These are phyloP conservation scores for Asterophora parasitica DNA, from an alignment of 768 basidiomycete genomes.

Conservation along the genomic window DNA sequence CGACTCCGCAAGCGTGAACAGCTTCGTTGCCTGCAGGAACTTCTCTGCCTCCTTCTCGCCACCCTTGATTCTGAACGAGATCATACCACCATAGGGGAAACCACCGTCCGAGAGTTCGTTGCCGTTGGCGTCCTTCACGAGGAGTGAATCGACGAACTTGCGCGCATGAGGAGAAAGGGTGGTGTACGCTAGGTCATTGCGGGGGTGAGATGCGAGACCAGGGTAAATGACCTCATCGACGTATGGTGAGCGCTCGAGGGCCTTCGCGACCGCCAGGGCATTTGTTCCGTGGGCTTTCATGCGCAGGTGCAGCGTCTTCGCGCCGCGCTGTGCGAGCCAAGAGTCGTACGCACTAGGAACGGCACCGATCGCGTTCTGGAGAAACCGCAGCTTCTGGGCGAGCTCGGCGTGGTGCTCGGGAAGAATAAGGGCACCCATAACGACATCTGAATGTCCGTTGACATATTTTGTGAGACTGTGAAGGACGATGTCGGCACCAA, in stretches of 20 bases:
- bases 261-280: constrained; percentile 69
- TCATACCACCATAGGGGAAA: constrained; percentile 90
- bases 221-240: constrained; percentile 89
- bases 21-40: constrained; percentile 59
- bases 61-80: constrained; percentile 71
- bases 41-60: constrained; percentile 50
- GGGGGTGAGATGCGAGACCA: constrained; percentile 64
- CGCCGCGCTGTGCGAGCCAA: constrained; percentile 86
- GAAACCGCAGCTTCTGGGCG: constrained; percentile 63
- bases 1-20: constrained; percentile 84
- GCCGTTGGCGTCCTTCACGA: constrained; percentile 15
- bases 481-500: constrained; percentile 79
- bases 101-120: constrained; percentile 39
- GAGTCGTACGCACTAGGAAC: constrained; percentile 83
- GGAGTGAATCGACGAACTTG: constrained; percentile 47
- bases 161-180: constrained; percentile 67
- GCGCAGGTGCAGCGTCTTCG: constrained; percentile 86
- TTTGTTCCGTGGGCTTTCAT: constrained; percentile 85
- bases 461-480: constrained; percentile 89
- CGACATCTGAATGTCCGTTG: constrained; percentile 90
- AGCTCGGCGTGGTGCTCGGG: constrained; percentile 48
- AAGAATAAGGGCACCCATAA: constrained; percentile 82
- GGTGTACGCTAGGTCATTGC: constrained; percentile 57
- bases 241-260: constrained; percentile 45
- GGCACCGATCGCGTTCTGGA: constrained; percentile 87